These are phyloP conservation scores for Pharnaceum exiguum DNA, from an alignment of 148 eudicot genomes.

Conservation along the genomic window DNA sequence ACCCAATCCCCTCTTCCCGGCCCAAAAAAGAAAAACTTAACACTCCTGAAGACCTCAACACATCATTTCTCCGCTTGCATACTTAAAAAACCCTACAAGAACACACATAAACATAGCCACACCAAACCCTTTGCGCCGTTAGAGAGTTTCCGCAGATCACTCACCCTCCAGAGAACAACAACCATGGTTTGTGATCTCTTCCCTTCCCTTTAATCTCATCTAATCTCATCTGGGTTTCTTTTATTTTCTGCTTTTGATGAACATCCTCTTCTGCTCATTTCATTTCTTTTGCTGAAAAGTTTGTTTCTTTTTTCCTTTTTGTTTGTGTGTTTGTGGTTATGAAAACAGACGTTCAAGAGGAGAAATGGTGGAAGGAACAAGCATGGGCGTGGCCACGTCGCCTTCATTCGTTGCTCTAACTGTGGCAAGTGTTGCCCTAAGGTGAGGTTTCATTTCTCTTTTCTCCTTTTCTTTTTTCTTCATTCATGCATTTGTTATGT, in stretches of 20 bases:
- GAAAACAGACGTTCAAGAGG: slow-evolving; percentile 30
- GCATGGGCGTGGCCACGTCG: slow-evolving; percentile 35
- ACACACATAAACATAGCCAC: no score
- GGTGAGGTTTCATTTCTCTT: neutral
- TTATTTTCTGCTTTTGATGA: neutral
- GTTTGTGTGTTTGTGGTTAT: neutral
- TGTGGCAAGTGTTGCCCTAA: slow-evolving; percentile 31
- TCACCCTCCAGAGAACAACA: no score
- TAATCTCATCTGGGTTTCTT: no score
- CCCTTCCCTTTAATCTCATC: neutral
- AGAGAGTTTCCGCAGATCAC: no score
- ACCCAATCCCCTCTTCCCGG: no score
- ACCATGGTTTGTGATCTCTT: neutral
- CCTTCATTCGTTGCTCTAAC: slow-evolving; percentile 34
- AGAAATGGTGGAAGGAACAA: slow-evolving; percentile 40
- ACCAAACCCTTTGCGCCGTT: no score
- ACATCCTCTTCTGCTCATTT: neutral
- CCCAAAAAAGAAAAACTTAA: no score
- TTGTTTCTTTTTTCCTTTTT: neutral
- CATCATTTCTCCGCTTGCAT: no score
- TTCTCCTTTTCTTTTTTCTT: neutral
- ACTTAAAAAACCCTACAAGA: no score
- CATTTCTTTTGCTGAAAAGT: neutral
- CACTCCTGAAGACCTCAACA: no score
- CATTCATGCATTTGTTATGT: neutral